Evolutionary conservation across 2,329 filamentous ascomycete species (phyloP), one percentile per base, ranked within the genome.

Genomic region (Pseudofabraea citricarpa): DNA sequence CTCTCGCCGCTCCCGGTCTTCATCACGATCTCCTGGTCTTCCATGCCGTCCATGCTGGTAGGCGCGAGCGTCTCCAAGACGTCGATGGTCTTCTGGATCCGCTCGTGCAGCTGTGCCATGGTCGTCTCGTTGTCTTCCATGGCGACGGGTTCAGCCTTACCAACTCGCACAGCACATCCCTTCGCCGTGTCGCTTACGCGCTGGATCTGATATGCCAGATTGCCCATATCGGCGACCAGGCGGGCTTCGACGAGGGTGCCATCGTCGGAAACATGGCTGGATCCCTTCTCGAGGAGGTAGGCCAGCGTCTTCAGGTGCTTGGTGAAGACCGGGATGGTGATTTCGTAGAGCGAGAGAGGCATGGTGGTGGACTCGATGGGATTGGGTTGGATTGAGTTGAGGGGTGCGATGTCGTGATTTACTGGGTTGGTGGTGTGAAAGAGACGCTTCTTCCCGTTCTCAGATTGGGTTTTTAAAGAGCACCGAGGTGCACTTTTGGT

Each of bases 141-240:
- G 1, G 50, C 36, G 7, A 64, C 50, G 13, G 53, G 43, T 12
- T 64, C 61, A 27, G 59, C 50, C 24, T 61, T 61, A 3, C 58
- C 66, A 36, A 72, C 50, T 35, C 69, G 66, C 2, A 57, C 49
- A 18, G 66, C 61, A 26, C 67, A 51, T 43, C 59, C 58, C 45
- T 71, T 71, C 27, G 68, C 62, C 2, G 59, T 58, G 55, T 73
- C 67, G 53, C 61, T 67, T 44, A 61, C 51, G 32, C 57, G 56
- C 44, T 73, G 66, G 54, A 79, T 60, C 53, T 79, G 75, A 60
- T 63, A 75, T 45, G 63, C 46, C 36, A 79, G 58, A 4, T 65
- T 55, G n/a, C 57, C 47, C 75, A 79, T 78, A 58, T 76, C 71
- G 0, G 64, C 64, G 44, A 65, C 56, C 16, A 79, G 62, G 3